Conservation (phyloP, 139 green algal genomes). For the Haematococcus lacustris region DNA sequence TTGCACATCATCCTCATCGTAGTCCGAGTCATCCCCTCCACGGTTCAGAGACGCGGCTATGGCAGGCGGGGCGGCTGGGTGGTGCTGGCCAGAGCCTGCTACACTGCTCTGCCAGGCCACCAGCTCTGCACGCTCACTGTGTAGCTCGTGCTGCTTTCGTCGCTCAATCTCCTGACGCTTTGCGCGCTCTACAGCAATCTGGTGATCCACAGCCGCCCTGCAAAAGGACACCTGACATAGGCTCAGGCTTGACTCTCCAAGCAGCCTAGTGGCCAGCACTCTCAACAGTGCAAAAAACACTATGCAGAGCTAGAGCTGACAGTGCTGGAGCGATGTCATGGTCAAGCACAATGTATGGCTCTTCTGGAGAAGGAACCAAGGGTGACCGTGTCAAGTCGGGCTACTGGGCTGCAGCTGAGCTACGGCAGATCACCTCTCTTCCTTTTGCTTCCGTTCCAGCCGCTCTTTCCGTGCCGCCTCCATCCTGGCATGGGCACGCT, state of each 20-base stretch:
- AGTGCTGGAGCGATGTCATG: neutral
- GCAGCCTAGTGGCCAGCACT: too few relatives aligned
- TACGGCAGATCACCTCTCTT: conserved; percentile 32
- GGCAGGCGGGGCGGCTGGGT: neutral
- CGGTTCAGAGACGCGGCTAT: neutral
- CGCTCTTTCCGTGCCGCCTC: conserved; percentile 23
- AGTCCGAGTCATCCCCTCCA: conserved; percentile 40
- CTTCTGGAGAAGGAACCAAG: neutral
- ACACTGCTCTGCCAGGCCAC: conserved; percentile 17
- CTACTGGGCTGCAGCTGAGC: neutral
- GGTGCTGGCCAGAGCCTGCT: neutral
- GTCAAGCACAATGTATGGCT: neutral
- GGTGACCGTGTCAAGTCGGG: neutral
- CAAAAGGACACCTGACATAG: neutral
- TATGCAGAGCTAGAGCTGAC: neutral
- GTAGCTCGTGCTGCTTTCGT: conserved; percentile 36
- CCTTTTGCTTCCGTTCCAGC: conserved; percentile 28
- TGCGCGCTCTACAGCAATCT: conserved; percentile 35
- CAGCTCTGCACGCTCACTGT: conserved; percentile 34
- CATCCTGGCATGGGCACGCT: conserved; percentile 22
- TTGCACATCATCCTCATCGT: conserved; percentile 37
- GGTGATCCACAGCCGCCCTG: conserved; percentile 32
- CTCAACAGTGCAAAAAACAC: too few relatives aligned
- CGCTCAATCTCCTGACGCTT: conserved; percentile 34
- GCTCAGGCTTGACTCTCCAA: too few relatives aligned